Percentiles rank a stretch among this genome's conserved stretches.
Evolutionary conservation across 352 stramenopile species (phyloP).

Genomic region (Phytophthora hibernalis): DNA sequence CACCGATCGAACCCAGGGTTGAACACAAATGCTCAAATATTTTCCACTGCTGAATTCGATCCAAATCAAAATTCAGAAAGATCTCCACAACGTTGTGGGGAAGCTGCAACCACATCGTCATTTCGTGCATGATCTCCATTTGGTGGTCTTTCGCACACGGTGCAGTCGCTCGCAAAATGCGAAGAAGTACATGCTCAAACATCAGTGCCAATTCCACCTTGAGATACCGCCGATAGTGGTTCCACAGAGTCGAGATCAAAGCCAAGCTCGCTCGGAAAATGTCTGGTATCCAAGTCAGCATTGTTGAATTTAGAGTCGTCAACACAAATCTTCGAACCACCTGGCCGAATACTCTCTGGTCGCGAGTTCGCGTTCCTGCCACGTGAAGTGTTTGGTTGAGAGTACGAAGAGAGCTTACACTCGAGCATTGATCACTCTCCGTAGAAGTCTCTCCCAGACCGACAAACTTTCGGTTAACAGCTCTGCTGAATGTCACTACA

Average conservation of each 20-base stretch:
- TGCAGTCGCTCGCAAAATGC: constrained; percentile 66
- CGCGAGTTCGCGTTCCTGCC: constrained; percentile 50
- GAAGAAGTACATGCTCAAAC: constrained; percentile 85
- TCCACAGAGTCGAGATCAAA: constrained; percentile 84
- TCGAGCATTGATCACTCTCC: constrained; percentile 64
- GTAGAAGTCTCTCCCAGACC: constrained; percentile 38
- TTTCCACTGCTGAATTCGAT: constrained; percentile 89
- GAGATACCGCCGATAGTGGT: constrained; percentile 82
- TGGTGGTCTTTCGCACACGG: constrained; percentile 61
- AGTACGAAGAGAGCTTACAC: constrained; percentile 71
- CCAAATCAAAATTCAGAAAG: constrained; percentile 90
- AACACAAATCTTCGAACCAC: constrained; percentile 82
- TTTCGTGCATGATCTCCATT: constrained; percentile 80
- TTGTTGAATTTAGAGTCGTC: constrained; percentile 69
- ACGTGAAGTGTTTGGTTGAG: constrained; percentile 78
- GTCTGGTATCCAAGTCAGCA: constrained; percentile 60
- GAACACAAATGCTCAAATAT: constrained; percentile 89
- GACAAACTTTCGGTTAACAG: constrained; percentile 62
- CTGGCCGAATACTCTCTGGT: constrained; percentile 75
- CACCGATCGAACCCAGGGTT: constrained; percentile 75
- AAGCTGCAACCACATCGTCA: constrained; percentile 82
- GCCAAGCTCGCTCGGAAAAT: constrained; percentile 71
- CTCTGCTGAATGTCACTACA: constrained; percentile 78
- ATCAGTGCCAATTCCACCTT: constrained; percentile 86
- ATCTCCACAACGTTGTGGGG: constrained; percentile 90